Conservation (phyloP, 345 rosid species). For the Euphorbia pulcherrima region DNA sequence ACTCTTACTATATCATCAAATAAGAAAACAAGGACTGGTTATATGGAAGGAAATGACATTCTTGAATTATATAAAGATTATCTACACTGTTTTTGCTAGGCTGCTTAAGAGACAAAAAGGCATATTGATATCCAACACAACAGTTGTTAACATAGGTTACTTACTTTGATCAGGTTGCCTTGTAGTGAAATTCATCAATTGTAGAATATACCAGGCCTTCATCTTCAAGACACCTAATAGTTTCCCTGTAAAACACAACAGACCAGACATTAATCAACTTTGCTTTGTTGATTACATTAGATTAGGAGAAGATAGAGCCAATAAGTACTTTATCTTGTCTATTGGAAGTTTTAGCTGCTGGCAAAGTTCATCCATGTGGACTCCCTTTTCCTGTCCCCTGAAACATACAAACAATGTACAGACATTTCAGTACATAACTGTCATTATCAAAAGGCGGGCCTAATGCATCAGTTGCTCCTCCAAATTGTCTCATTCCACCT, state of each 20-base stretch:
- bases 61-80: neutral
- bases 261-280: neutral
- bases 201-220: slow-evolving; percentile 93
- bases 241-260: slow-evolving; percentile 42
- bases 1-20: no score
- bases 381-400: slow-evolving; percentile 74
- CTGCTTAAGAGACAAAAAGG: neutral
- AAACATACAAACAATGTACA: slow-evolving; percentile 16
- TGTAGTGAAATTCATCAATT: slow-evolving; percentile 88
- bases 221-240: slow-evolving; percentile 68
- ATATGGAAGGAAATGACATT: no score
- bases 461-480: no score
- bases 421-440: neutral
- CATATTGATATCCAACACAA: neutral
- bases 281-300: neutral
- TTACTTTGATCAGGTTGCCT: slow-evolving; percentile 61
- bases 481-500: no score
- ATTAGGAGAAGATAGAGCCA: slow-evolving; percentile 2
- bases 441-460: neutral
- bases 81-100: neutral
- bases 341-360: slow-evolving; percentile 67
- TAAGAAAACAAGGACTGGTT: no score
- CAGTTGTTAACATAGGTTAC: slow-evolving; percentile 1
- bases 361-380: slow-evolving; percentile 73
- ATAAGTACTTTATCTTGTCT: slow-evolving; percentile 70